Evolutionary conservation across 2,329 filamentous ascomycete genomes (phyloP), one percentile per base, ranked within the genome.

Genomic region (Penicillium sp.): DNA sequence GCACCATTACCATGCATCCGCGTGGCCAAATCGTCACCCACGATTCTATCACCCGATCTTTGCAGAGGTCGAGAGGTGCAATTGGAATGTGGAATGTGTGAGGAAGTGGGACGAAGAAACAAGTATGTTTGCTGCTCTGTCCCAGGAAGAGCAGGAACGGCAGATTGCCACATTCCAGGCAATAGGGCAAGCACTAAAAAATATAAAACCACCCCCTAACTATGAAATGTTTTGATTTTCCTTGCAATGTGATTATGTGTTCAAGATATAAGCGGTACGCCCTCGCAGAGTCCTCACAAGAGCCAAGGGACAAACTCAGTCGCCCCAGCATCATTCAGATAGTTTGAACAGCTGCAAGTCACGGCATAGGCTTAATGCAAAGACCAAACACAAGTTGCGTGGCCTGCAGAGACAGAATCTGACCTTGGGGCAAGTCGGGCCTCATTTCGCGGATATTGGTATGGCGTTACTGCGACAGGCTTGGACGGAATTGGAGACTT

Each of bases 1-100:
- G 69, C 87, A 90, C 67, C 86, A 89, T 69, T 90, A 89, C 64
- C 87, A 90, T 68, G 87, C 87, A 0, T 89, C 86, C 1, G 82
- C 84, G 55, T 90, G 87, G 87, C 87, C 51, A 38, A 86, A 2
- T 81, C 80, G 48, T 2, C 87, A 90, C 66, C 85, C 84, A 1
- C 78, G 87, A 29, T 87, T 81, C 72, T 84, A 77, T 43, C 87
- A 90, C 67, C 85, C 86, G 1, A 82, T 85, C 49, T 88, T 85
- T 64, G 86, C 85, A 6, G 84, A 88, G 69, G 86, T 89, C 0
- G 87, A 89, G 67, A 77, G 80, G 60, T 89, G 86, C 71, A 89
- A 89, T 65, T 89, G 86, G 86, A 79, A 84, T 40, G 69, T 75
- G 5, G 81, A 84, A 4, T 89, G 87, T 61, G 84, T 89, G 10